Percentiles rank a stretch among this genome's conserved stretches.
These are phyloP conservation scores for Orychophragmus violaceus DNA, from an alignment of 345 rosid species.

Conservation along the genomic window DNA sequence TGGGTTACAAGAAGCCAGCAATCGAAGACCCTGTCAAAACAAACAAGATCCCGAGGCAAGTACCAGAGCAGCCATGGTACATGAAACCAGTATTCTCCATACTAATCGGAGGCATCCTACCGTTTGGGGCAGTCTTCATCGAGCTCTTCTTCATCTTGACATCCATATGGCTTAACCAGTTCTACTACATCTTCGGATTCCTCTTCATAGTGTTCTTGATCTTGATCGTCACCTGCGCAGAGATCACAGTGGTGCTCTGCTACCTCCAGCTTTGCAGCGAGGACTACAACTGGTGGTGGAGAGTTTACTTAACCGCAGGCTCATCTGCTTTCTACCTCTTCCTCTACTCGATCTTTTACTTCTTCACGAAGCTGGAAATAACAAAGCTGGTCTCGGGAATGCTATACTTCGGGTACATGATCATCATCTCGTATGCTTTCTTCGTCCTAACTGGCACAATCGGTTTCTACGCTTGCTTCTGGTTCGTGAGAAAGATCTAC, in stretches of 20 bases:
- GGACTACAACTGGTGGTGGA: slow-evolving; percentile 99
- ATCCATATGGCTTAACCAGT: slow-evolving; percentile 97
- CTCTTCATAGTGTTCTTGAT: slow-evolving; percentile 90
- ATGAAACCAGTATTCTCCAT: slow-evolving; percentile 91
- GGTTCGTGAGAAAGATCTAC: slow-evolving; percentile 93
- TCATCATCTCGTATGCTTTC: slow-evolving; percentile 80
- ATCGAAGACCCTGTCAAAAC: slow-evolving; percentile 90
- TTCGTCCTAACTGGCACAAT: slow-evolving; percentile 89
- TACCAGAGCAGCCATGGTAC: slow-evolving; percentile 97
- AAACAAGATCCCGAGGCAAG: slow-evolving; percentile 90
- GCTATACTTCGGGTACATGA: slow-evolving; percentile 92
- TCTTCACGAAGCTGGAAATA: slow-evolving; percentile 90
- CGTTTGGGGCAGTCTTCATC: slow-evolving; percentile 93
- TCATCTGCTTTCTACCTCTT: slow-evolving; percentile 92
- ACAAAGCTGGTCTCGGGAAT: slow-evolving; percentile 83
- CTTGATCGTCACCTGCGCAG: slow-evolving; percentile 83
- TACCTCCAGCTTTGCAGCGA: slow-evolving; percentile 98
- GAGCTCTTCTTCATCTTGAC: slow-evolving; percentile 97
- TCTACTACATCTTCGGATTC: slow-evolving; percentile 98
- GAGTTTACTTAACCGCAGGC: slow-evolving; percentile 89
- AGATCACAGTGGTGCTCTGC: slow-evolving; percentile 88
- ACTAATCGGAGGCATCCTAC: slow-evolving; percentile 91
- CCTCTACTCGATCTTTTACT: slow-evolving; percentile 95
- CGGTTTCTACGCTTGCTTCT: slow-evolving; percentile 96
- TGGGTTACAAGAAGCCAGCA: slow-evolving; percentile 90